Base-by-base conservation (phyloP, 2,329 filamentous ascomycete genomes). In the Basipetospora chlamydospora region DNA sequence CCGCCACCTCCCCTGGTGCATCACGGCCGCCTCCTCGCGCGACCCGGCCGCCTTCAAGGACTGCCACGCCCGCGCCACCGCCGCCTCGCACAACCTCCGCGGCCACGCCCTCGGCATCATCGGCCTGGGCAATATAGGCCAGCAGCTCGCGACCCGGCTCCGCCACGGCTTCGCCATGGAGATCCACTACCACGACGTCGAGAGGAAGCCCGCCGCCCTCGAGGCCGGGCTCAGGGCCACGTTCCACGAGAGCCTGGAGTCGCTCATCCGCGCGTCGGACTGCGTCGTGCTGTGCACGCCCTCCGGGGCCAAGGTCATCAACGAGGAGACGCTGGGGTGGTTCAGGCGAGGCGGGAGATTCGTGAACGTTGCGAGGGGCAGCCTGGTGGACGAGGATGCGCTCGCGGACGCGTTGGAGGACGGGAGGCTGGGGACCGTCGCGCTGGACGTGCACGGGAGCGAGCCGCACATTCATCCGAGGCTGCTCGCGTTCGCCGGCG, bases 41-140 rank as follows among this genome's bases (percentile, higher is more conserved):
- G 45, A 57, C 10, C 40, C 54, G 3, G 38, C 44, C 0, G 23
- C 46, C 18, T 83, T 81, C 51, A 51, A 54, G 16, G 58, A 68
- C 42, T 76, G 77, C 40, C 78, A 83, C 49, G 59, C 59, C 10
- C 61, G 66, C 39, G 70, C 75, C 2, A 73, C 76, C 0, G 61
- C 63, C 5, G 61, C 64, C 11, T 74, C 77, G 2, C 69, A 70
- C 46, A 83, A 81, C 52, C 76, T 77, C 2, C 67, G 70, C 13
- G 62, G 64, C 10, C 68, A 72, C 37, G 58, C 58, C 1, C 61
- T 85, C 0, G 80, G 78, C 0, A 64, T 85, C 20, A 66, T 86
- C 18, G 80, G 80, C 0, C 62, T 85, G 3, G 80, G 80, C 3
- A 73, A 77, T 41, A 75, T 79, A 42, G 74, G 75, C 3, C 69